Evolutionary conservation across 352 stramenopile species (phyloP).

Genomic region (Globisporangium paddicum): DNA sequence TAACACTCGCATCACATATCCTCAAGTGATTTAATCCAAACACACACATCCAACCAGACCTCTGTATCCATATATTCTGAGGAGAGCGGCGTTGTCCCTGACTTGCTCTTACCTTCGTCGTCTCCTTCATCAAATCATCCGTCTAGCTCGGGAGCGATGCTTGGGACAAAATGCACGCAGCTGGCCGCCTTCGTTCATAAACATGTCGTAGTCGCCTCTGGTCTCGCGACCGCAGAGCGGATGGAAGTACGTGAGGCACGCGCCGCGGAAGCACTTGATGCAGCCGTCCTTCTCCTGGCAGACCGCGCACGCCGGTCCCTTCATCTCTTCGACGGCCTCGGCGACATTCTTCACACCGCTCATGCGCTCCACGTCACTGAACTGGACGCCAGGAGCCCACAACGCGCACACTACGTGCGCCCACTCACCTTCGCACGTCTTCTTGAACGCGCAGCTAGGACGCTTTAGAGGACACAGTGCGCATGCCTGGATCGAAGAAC

Average conservation of each 20-base stretch:
- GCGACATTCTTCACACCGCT: constrained; percentile 71
- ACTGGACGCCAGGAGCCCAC: constrained; percentile 83
- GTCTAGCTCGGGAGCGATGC: constrained; percentile 52
- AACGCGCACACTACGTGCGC: constrained; percentile 85
- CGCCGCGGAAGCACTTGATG: constrained; percentile 80
- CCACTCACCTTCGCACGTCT: constrained; percentile 75
- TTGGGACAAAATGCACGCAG: constrained; percentile 78
- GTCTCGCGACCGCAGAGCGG: constrained; percentile 80
- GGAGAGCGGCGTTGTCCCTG: not conserved
- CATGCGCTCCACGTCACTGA: constrained; percentile 83
- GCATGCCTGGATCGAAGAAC: constrained; percentile 39
- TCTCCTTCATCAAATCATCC: constrained; percentile 10
- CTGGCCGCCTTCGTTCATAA: constrained; percentile 85
- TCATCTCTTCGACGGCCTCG: constrained; percentile 63
- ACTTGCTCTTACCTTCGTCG: not conserved
- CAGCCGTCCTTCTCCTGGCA: constrained; percentile 68
- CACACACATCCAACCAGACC: constrained; percentile 3
- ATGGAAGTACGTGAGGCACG: constrained; percentile 73
- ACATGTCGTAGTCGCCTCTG: constrained; percentile 83
- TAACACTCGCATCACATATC: not conserved
- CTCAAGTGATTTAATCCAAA: not conserved
- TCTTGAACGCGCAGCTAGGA: constrained; percentile 74
- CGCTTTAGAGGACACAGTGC: constrained; percentile 75
- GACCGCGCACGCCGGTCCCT: constrained; percentile 47
- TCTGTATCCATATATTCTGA: constrained; percentile 9